Evolutionary conservation across 768 basidiomycete species (phyloP), one percentile per base, ranked within the genome.

Genomic region (Mrakia blollopis): DNA sequence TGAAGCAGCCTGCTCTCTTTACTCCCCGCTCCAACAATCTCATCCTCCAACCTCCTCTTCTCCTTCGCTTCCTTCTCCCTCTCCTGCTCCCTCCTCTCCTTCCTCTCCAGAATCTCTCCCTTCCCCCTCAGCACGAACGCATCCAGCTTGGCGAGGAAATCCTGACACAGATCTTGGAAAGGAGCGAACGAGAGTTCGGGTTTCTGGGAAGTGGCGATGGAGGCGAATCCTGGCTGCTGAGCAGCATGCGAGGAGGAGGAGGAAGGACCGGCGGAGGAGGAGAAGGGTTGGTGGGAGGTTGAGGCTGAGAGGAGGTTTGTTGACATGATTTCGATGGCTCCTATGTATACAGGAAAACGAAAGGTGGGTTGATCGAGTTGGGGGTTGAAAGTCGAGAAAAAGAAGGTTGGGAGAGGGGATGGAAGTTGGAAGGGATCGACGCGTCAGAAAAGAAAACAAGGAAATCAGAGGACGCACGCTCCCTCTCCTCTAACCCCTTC

Each of bases 111-210:
- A 47, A 79, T 79, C 54, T 79, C 78, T 16, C 76, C 75, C 71
- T 79, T 79, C 60, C 75, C 78, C 10, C 73, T 54, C 44, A 74
- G 67, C 21, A 77, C 78, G 50, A 73, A 79, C 1, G 75, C 75
- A 54, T 77, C 75, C 37, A 79, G 63, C 30, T 72, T 57, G 32
- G 75, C 72, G 23, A 76, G 78, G 47, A 79, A 79, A 18, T 65
- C 62, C 30, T 75, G 37, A 23, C 67, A 69, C 25, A 41, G 32
- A 18, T 79, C 47, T 28, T 76, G 75, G 65, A 79, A 74, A 2
- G 78, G 78, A 13, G 72, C 69, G 32, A 74, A 76, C 21, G 68
- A 57, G 52, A 76, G 75, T 35, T 76, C 75, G 54, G 30, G 67
- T 28, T 57, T 44, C 32, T 50, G 25, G 39, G 65, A 68, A 30